Evolutionary conservation across 1,139 yeast genomes (phyloP).

Genomic region (Saccharomyces pastorianus): DNA sequence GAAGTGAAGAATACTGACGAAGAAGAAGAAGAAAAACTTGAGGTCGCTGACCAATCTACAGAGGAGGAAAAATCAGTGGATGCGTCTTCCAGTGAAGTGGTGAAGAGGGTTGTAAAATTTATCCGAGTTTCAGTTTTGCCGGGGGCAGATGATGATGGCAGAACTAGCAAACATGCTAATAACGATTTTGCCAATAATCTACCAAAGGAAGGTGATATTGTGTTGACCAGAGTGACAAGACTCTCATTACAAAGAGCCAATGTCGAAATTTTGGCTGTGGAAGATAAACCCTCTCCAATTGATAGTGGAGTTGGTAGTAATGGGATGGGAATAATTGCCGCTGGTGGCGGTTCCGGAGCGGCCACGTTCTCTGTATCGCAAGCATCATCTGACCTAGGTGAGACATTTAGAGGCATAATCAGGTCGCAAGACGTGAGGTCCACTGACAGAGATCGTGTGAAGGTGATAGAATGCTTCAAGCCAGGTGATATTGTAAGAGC

Average conservation of each 20-base stretch:
- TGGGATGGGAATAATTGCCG: conserved; percentile 40
- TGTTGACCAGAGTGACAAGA: conserved; percentile 65
- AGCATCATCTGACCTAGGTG: conserved; percentile 66
- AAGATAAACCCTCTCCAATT: conserved; percentile 42
- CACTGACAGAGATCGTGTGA: conserved; percentile 83
- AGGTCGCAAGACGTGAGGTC: conserved; percentile 84
- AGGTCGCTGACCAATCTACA: conserved; percentile 5
- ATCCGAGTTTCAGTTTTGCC: conserved; percentile 14
- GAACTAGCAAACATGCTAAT: conserved; percentile 16
- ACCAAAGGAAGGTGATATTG: conserved; percentile 81
- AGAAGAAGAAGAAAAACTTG: conserved; percentile 8
- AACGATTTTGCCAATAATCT: conserved; percentile 43
- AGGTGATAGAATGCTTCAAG: conserved; percentile 65
- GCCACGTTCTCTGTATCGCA: conserved; percentile 40
- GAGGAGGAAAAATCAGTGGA: conserved; percentile 3
- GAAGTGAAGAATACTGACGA: conserved; percentile 14
- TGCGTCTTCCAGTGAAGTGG: conserved; percentile 1
- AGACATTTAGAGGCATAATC: conserved; percentile 82
- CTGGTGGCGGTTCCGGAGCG: conserved; percentile 58
- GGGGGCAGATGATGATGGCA: conserved; percentile 10
- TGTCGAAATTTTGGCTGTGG: conserved; percentile 78
- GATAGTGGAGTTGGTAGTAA: conserved; percentile 65
- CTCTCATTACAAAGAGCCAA: conserved; percentile 61
- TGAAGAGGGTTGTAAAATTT: conserved; percentile 13
- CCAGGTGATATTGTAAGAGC: conserved; percentile 95